A percentile compares a stretch with the other conserved stretches of the same genome.
These are phyloP conservation scores for Globisporangium nunn DNA, from an alignment of 352 stramenopile species.

Conservation along the genomic window DNA sequence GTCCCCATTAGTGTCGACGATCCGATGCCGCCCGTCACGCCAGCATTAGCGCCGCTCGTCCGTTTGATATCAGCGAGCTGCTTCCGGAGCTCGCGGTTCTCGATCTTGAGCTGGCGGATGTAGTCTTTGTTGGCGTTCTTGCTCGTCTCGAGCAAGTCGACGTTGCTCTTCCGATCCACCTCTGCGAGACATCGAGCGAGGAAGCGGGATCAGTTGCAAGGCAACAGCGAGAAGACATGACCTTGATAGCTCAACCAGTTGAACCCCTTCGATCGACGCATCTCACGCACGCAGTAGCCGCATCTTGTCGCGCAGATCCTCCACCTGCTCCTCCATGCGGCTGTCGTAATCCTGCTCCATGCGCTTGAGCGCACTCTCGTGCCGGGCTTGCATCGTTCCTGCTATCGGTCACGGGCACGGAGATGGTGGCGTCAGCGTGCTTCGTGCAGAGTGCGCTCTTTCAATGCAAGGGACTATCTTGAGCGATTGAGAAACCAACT, in stretches of 20 bases:
- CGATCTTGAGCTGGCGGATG: conserved; percentile 77
- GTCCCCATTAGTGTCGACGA: background rate
- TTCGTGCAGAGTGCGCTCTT: too few relatives aligned
- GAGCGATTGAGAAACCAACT: too few relatives aligned
- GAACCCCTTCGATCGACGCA: background rate
- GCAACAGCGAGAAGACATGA: too few relatives aligned
- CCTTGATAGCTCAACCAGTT: too few relatives aligned
- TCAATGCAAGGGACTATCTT: too few relatives aligned
- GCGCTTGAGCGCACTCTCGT: conserved; percentile 64
- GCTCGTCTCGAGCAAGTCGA: conserved; percentile 76
- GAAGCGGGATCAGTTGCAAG: too few relatives aligned
- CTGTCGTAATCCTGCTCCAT: conserved; percentile 80
- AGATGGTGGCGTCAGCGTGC: too few relatives aligned
- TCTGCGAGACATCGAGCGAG: conserved; percentile 27
- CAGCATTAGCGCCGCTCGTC: conserved; percentile 17
- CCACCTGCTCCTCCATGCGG: conserved; percentile 80
- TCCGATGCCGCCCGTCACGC: conserved; percentile 7
- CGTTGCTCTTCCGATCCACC: conserved; percentile 83
- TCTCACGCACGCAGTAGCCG: conserved; percentile 57
- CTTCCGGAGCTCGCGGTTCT: conserved; percentile 87
- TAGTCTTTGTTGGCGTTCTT: conserved; percentile 90
- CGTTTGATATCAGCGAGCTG: conserved; percentile 77
- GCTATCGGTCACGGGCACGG: too few relatives aligned
- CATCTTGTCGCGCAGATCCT: conserved; percentile 82
- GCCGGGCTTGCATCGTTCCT: conserved; percentile 38